phyloP scores from a whole-genome alignment of 495 filamentous ascomycete genomes.

The Geoglossum glabrum region DNA sequence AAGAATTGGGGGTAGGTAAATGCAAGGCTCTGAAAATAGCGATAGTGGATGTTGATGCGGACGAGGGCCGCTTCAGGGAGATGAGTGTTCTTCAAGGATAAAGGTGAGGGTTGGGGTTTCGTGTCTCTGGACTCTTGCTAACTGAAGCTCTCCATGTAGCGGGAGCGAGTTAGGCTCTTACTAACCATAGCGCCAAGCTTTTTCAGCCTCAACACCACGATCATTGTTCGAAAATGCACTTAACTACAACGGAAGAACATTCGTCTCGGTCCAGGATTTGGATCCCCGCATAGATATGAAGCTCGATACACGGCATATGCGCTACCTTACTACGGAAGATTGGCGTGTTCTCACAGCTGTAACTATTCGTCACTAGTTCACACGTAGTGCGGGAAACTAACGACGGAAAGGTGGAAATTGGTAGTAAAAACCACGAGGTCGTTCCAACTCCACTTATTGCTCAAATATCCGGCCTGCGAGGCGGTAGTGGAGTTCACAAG shows the following conservation, averaged over 20 bases:
- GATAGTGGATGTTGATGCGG: not conserved
- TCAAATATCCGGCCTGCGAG: constrained; percentile 60
- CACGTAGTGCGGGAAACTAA: constrained; percentile 18
- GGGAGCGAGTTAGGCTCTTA: not conserved
- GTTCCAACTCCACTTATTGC: constrained; percentile 80
- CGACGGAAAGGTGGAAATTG: constrained; percentile 57
- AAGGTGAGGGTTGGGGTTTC: not conserved
- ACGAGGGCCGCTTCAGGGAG: not conserved
- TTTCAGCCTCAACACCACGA: not conserved
- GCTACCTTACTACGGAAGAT: constrained; percentile 80
- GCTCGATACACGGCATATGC: constrained; percentile 76
- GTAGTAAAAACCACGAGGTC: constrained; percentile 89
- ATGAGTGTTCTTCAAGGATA: not conserved
- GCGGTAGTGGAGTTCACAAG: constrained; percentile 67
- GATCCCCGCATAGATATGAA: constrained; percentile 42
- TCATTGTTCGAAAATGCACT: not conserved
- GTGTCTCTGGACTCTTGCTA: not conserved
- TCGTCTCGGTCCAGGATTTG: not conserved
- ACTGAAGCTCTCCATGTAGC: not conserved
- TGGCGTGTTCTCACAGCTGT: constrained; percentile 90
- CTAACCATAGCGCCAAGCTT: not conserved
- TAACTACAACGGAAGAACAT: too few relatives aligned
- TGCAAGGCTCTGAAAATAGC: not conserved
- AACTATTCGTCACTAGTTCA: constrained; percentile 18
- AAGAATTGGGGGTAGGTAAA: not conserved